A percentile compares a stretch with the other conserved stretches of the same genome.
These are phyloP conservation scores for Diplotaxis tenuifolia DNA, from an alignment of 345 rosid species.

Conservation along the genomic window DNA sequence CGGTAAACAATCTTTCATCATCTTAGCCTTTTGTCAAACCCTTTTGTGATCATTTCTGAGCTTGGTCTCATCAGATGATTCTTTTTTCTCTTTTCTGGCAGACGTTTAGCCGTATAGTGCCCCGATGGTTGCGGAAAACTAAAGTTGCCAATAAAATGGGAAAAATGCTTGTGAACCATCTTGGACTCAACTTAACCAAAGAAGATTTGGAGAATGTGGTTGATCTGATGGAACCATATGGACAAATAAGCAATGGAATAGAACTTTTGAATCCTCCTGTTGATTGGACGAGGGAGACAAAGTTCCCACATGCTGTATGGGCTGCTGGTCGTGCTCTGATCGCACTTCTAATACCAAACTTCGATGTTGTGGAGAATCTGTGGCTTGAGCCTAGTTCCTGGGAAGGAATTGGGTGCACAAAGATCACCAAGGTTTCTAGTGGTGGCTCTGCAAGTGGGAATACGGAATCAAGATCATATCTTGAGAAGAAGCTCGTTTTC, in stretches of 20 bases:
- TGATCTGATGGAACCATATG: constrained; percentile 97
- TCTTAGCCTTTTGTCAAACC: constrained; percentile 16
- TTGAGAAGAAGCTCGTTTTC: constrained; percentile 93
- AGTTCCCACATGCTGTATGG: constrained; percentile 93
- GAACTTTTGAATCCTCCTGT: constrained; percentile 81
- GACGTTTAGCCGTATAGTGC: constrained; percentile 70
- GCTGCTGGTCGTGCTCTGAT: constrained; percentile 94
- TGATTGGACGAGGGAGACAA: constrained; percentile 87
- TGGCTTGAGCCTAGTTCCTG: constrained; percentile 95
- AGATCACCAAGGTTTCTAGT: constrained; percentile 65
- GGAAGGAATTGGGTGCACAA: constrained; percentile 98
- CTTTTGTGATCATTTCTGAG: not conserved
- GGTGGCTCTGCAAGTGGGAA: constrained; percentile 68
- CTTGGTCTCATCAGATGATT: constrained; percentile 9
- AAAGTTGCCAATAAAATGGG: constrained; percentile 54
- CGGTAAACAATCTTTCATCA: constrained; percentile 54
- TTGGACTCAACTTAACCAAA: constrained; percentile 72
- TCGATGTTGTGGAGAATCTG: constrained; percentile 72
- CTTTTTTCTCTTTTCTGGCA: constrained; percentile 33
- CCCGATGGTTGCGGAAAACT: constrained; percentile 66
- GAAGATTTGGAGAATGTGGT: constrained; percentile 88
- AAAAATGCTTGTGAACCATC: constrained; percentile 85
- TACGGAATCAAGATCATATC: constrained; percentile 85
- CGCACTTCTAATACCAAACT: constrained; percentile 74
- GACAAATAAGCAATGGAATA: constrained; percentile 89